These are phyloP conservation scores for Cordyceps cicadae DNA, from an alignment of 2,329 filamentous ascomycete genomes.

Conservation along the genomic window DNA sequence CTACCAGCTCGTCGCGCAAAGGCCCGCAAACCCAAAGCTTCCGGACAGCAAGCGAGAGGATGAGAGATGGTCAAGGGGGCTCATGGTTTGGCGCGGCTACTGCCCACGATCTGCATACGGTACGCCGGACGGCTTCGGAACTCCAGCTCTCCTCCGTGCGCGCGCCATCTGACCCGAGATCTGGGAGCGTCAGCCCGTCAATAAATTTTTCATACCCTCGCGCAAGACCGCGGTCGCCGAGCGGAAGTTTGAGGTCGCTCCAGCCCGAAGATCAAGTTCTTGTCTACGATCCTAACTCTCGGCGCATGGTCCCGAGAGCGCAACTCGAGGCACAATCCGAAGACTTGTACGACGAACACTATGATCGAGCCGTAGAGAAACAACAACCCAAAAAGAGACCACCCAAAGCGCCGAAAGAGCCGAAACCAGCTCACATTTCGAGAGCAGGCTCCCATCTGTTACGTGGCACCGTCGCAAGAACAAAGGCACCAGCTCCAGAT, in stretches of 20 bases:
- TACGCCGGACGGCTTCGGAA: constrained; percentile 36
- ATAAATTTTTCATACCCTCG: constrained; percentile 54
- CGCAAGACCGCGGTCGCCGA: constrained; percentile 32
- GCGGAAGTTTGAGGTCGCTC: constrained; percentile 7
- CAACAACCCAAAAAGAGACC: background rate
- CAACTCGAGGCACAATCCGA: constrained; percentile 37
- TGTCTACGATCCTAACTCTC: constrained; percentile 58
- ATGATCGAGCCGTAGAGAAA: background rate
- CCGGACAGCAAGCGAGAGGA: constrained; percentile 45
- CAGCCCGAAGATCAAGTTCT: constrained; percentile 31
- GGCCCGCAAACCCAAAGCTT: constrained; percentile 41
- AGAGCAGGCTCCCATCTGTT: constrained; percentile 37
- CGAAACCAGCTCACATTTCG: constrained; percentile 29
- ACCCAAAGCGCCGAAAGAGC: constrained; percentile 31
- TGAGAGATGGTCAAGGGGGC: constrained; percentile 30
- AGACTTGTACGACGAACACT: constrained; percentile 24
- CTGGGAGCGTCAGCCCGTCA: constrained; percentile 42
- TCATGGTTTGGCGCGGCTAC: constrained; percentile 43
- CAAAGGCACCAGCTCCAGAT: constrained; percentile 40
- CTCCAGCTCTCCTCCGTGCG: constrained; percentile 24
- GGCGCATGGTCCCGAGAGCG: constrained; percentile 48
- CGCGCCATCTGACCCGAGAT: constrained; percentile 26
- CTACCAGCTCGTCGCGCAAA: constrained; percentile 19
- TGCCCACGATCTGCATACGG: constrained; percentile 34
- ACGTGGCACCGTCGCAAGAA: constrained; percentile 46